phyloP scores from a whole-genome alignment of 176 grass and related monocot genomes.

The Lolium rigidum region DNA sequence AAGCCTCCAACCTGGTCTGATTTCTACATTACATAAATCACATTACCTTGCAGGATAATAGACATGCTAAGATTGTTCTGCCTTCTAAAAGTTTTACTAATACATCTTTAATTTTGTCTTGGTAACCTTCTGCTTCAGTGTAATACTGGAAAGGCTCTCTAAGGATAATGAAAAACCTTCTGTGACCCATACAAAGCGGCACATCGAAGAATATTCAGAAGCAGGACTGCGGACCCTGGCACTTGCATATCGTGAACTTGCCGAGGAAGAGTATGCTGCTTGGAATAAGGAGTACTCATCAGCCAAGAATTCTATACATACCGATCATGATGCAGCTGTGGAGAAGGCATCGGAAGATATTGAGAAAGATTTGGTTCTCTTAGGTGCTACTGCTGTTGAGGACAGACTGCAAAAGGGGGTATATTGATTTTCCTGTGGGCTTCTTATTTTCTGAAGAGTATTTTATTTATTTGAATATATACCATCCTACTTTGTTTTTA shows the following conservation, averaged over 20 bases:
- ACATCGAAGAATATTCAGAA: slow-evolving; percentile 81
- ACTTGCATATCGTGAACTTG: slow-evolving; percentile 86
- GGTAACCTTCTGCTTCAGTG: slow-evolving; percentile 49
- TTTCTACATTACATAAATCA: slow-evolving; percentile 15
- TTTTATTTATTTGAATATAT: slow-evolving; percentile 42
- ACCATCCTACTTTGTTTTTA: neutral
- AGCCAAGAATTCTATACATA: slow-evolving; percentile 81
- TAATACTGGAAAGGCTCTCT: slow-evolving; percentile 85
- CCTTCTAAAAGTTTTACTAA: slow-evolving; percentile 11
- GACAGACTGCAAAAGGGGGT: slow-evolving; percentile 95
- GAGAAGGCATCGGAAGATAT: slow-evolving; percentile 73
- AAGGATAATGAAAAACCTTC: slow-evolving; percentile 57
- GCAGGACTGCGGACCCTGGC: slow-evolving; percentile 84
- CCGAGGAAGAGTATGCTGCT: slow-evolving; percentile 66
- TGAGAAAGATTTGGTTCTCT: slow-evolving; percentile 83
- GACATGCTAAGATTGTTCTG: slow-evolving; percentile 3
- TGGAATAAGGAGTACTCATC: slow-evolving; percentile 68
- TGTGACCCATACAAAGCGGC: slow-evolving; percentile 63
- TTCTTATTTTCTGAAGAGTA: slow-evolving; percentile 15
- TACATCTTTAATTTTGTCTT: neutral
- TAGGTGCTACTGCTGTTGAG: slow-evolving; percentile 96
- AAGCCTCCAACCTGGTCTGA: neutral
- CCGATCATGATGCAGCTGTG: slow-evolving; percentile 74
- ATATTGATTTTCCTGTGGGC: slow-evolving; percentile 21
- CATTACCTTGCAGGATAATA: neutral